Percentiles rank a stretch among this genome's conserved stretches.
phyloP scores from a whole-genome alignment of 2,329 filamentous ascomycete species.

The Colletotrichum sp. region DNA sequence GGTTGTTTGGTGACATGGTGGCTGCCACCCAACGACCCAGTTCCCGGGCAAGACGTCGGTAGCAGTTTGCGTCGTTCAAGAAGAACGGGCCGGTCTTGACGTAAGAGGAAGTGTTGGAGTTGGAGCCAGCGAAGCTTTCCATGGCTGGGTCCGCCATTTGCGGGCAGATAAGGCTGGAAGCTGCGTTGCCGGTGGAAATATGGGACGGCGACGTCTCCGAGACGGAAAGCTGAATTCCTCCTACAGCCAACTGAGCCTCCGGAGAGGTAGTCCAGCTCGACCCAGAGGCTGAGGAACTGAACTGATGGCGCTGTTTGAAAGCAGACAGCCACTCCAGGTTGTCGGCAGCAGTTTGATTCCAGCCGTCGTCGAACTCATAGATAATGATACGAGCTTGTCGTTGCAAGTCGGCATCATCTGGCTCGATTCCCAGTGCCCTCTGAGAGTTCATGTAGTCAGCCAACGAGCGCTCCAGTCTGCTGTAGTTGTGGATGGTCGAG shows the following conservation, averaged over 20 bases:
- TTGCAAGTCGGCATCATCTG: conserved; percentile 59
- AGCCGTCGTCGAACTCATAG: conserved; percentile 65
- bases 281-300: neutral
- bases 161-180: neutral
- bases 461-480: conserved; percentile 59
- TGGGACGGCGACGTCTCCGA: neutral
- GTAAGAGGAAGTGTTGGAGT: neutral
- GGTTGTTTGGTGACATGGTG: conserved; percentile 63
- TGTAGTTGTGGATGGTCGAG: conserved; percentile 64
- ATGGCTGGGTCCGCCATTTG: neutral
- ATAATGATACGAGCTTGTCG: conserved; percentile 63
- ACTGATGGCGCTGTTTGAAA: conserved; percentile 53
- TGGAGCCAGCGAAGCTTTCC: neutral
- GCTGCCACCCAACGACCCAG: conserved; percentile 56
- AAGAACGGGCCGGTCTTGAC: conserved; percentile 42
- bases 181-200: neutral
- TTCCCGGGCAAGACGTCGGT: conserved; percentile 57
- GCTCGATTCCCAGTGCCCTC: conserved; percentile 47
- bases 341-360: conserved; percentile 68
- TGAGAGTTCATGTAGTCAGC: conserved; percentile 54
- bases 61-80: conserved; percentile 66
- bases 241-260: neutral
- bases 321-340: conserved; percentile 55
- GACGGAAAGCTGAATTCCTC: neutral
- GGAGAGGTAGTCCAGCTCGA: conserved; percentile 2